These are phyloP conservation scores for Hypsizygus marmoreus DNA, from an alignment of 768 basidiomycete species.

Conservation along the genomic window DNA sequence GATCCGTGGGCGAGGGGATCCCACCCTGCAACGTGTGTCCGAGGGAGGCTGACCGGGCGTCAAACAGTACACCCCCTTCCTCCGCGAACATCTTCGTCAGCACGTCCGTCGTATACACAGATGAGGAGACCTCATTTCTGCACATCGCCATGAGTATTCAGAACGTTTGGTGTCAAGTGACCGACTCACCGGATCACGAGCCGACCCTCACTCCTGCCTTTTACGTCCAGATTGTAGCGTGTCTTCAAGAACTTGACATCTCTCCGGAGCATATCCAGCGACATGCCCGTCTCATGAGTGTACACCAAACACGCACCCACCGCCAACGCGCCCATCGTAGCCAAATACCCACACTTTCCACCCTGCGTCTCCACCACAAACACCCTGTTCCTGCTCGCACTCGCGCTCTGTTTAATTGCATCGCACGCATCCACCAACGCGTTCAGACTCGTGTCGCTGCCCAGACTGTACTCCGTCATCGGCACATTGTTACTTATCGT, in stretches of 20 bases:
- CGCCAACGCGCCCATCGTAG: slow-evolving; percentile 93
- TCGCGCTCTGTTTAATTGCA: slow-evolving; percentile 97
- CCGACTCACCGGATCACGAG: slow-evolving; percentile 80
- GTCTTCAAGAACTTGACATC: slow-evolving; percentile 90
- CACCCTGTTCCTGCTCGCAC: slow-evolving; percentile 92
- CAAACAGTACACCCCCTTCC: slow-evolving; percentile 90
- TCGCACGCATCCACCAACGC: slow-evolving; percentile 97
- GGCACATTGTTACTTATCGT: slow-evolving; percentile 99
- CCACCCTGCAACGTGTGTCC: slow-evolving; percentile 98
- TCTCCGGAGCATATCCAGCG: slow-evolving; percentile 73
- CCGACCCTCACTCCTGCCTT: slow-evolving; percentile 91
- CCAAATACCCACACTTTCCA: slow-evolving; percentile 94
- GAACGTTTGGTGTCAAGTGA: background rate
- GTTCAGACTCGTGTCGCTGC: slow-evolving; percentile 97
- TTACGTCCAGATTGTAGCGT: slow-evolving; percentile 81
- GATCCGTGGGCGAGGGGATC: slow-evolving; percentile 92
- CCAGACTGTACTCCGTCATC: slow-evolving; percentile 93
- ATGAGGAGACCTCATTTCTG: slow-evolving; percentile 86
- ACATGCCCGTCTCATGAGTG: slow-evolving; percentile 90
- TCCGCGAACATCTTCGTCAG: slow-evolving; percentile 94
- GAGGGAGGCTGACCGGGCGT: slow-evolving; percentile 92
- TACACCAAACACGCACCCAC: slow-evolving; percentile 93
- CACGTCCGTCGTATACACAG: slow-evolving; percentile 88
- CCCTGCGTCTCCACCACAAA: slow-evolving; percentile 99
- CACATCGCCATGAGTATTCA: slow-evolving; percentile 2